A percentile compares a stretch with the other conserved stretches of the same genome.
Conservation (phyloP, 495 filamentous ascomycete species). For the Neurospora sp. region DNA sequence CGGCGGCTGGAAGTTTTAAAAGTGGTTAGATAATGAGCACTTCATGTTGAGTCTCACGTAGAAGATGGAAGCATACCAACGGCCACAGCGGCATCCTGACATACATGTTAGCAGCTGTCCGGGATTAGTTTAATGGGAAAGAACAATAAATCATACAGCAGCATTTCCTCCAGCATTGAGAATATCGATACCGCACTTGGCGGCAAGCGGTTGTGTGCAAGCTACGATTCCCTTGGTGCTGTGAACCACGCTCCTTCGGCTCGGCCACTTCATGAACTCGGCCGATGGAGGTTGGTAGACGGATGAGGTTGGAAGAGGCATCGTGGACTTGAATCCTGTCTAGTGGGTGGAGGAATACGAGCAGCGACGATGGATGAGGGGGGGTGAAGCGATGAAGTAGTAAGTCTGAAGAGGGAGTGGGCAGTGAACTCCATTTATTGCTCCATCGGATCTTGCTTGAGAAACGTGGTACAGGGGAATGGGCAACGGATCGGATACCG, state of each 20-base stretch:
- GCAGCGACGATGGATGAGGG: background rate
- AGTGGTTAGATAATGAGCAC: background rate
- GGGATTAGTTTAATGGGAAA: slow-evolving; percentile 2
- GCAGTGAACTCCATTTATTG: background rate
- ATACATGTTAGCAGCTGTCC: slow-evolving; percentile 2
- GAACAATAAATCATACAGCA: slow-evolving; percentile 49
- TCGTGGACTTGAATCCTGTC: slow-evolving; percentile 6
- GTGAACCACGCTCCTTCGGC: slow-evolving; percentile 83
- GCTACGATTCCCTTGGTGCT: slow-evolving; percentile 88
- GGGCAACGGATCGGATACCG: background rate
- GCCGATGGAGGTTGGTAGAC: slow-evolving; percentile 54
- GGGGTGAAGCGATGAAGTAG: background rate
- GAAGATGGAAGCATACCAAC: slow-evolving; percentile 17
- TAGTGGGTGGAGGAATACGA: background rate
- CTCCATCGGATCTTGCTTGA: background rate
- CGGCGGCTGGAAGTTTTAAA: slow-evolving; percentile 49
- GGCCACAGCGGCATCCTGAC: slow-evolving; percentile 86
- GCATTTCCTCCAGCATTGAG: slow-evolving; percentile 85
- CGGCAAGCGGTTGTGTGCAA: slow-evolving; percentile 83
- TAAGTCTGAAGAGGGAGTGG: background rate
- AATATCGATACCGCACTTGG: slow-evolving; percentile 75
- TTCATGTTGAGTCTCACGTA: background rate
- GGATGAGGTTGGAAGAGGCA: slow-evolving; percentile 33
- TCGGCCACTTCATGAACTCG: slow-evolving; percentile 59
- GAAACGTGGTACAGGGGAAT: background rate